Base-by-base conservation (phyloP, 129 eudicot genomes). In the Arctium minus region DNA sequence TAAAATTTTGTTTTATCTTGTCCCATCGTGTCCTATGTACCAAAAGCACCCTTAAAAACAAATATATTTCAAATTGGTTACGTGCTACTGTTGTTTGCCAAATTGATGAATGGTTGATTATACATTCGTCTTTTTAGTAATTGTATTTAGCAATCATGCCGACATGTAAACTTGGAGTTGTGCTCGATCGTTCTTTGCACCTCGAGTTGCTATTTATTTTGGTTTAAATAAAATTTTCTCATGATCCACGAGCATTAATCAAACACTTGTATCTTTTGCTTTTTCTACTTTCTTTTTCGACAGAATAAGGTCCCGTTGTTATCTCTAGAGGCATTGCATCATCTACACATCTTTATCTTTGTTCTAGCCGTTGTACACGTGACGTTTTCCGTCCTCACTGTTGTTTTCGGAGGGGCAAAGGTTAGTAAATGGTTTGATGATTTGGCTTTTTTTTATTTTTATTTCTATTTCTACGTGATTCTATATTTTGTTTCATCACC, bases 331-430 rank as follows among this genome's bases (percentile, higher is more conserved):
- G 93, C 95, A 1, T 77, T 93, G 85, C 97, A 93, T 81, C 92
- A 93, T 89, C 91, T 92, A 4, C 97, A 92, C 80, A 90, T 87
- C 69, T 92, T 92, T 79, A 92, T 92, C n/a, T 92, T 92, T 62
- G 95, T 89, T 18, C 88, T 93, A 17, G 97, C 97, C 12, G 87
- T 89, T 37, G 93, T 88, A 10, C 97, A 93, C 60, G 97, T 93
- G 31, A 79, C 80, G 8, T 89, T 88, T 64, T 91, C 91, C 70
- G 95, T 84, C 18, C 92, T 93, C 27, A 93, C 97, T 0, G 81
- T 91, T 70, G 82, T 93, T 13, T 89, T 91, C 77, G 97, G 95
- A 30, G 87, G 88, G 11, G 32, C 65, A 37, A 85, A 89, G 96
- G 97, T 93, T 71, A 73, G 85, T 75, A 39, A 38, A 65, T 33